Base-by-base conservation (phyloP, 2,329 filamentous ascomycete genomes). In the Fusarium nanum region DNA sequence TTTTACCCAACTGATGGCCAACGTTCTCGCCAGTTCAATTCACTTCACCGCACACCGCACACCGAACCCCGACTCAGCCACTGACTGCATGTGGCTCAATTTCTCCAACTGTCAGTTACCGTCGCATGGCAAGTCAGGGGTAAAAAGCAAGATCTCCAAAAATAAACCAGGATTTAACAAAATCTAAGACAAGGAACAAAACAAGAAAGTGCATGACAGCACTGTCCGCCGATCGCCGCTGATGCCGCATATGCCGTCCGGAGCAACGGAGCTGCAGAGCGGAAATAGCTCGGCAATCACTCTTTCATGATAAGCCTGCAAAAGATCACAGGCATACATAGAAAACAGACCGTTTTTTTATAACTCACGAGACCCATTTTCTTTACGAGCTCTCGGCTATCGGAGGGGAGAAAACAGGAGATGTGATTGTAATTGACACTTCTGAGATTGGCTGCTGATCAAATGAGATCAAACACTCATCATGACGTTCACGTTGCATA, bases 241-340 rank as follows among this genome's bases (percentile, higher is more conserved):
- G 45, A 45, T 53, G 57, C 67, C 62, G 56, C 56, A 70, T 25
- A 49, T 20, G 64, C 54, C 53, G 34, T 10, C 65, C 72, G 70
- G 72, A 67, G 72, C 59, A 72, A 47, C 20, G 64, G 63, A 67
- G 40, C 30, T 7, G 44, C 72, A 72, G 72, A 70, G 44, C 72
- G 72, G 72, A 70, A 73, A 72, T 73, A 74, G 60, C 68, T 73
- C 72, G 72, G 72, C 53, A 70, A 70, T 34, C 53, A 47, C 22
- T 37, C 10, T n/a, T n/a, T 58, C 49, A 52, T 59, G 40, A 55
- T 41, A 23, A 56, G 28, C 25, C 12, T 40, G 14, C 11, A 34
- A 57, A 55, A 20, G 47, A 25, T 22, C 18, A 48, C 27, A 28
- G 27, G 5, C 27, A 6, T 25, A 25, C 23, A 25, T 13, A n/a